phyloP scores from a whole-genome alignment of 2,329 filamentous ascomycete genomes.

The Sporothrix euskadiensis region DNA sequence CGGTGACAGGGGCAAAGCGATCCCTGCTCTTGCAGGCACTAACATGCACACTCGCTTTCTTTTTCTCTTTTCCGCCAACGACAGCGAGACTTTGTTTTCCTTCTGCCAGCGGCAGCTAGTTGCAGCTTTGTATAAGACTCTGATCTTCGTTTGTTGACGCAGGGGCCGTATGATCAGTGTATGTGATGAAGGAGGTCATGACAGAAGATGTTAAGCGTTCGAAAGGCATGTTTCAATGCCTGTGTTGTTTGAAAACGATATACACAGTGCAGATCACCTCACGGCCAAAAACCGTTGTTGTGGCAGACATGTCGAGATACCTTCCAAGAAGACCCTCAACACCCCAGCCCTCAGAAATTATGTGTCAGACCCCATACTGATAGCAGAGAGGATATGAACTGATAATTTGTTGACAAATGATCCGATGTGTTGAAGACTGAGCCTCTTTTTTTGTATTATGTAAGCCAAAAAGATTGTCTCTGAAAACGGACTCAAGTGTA shows the following conservation, averaged over 20 bases:
- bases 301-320: too few relatives aligned
- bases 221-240: background rate
- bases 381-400: too few relatives aligned
- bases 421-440: too few relatives aligned
- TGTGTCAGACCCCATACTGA: too few relatives aligned
- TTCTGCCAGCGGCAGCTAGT: background rate
- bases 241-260: background rate
- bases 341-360: too few relatives aligned
- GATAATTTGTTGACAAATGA: too few relatives aligned
- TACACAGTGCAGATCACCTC: too few relatives aligned
- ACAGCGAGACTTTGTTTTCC: background rate
- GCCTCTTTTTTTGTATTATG: too few relatives aligned
- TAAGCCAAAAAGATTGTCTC: too few relatives aligned
- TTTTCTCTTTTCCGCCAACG: background rate
- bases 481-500: too few relatives aligned
- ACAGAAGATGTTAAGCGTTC: background rate
- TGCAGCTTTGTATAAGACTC: background rate
- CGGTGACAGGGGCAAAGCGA: background rate
- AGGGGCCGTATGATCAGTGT: background rate
- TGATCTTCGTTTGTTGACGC: background rate
- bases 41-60: background rate
- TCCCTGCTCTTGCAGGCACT: background rate
- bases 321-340: too few relatives aligned
- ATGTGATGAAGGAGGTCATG: background rate
- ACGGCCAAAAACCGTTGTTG: too few relatives aligned